Conservation (phyloP, 2,329 filamentous ascomycete genomes). For the Ceratocystis variospora region DNA sequence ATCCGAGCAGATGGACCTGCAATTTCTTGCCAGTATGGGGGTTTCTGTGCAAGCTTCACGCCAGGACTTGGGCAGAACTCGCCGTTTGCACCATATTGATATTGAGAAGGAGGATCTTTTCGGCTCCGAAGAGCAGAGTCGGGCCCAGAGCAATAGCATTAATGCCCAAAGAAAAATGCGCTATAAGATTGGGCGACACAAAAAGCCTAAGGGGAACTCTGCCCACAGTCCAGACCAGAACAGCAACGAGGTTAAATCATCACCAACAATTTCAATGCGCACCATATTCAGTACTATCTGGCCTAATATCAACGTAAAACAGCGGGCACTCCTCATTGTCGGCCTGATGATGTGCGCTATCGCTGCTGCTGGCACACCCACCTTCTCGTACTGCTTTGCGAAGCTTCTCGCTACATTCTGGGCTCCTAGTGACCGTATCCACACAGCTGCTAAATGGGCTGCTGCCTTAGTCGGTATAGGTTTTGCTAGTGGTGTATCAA, state of each 20-base stretch:
- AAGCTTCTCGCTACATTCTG: conserved; percentile 60
- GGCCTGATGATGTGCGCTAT: conserved; percentile 49
- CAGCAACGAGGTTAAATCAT: background rate
- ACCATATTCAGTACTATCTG: conserved; percentile 54
- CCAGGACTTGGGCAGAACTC: background rate
- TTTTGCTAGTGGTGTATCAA: conserved; percentile 48
- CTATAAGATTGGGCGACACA: background rate
- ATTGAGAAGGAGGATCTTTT: background rate
- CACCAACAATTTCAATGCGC: conserved; percentile 6
- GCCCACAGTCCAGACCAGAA: background rate
- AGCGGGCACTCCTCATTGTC: conserved; percentile 41
- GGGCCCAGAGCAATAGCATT: too few relatives aligned
- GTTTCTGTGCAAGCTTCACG: conserved; percentile 27
- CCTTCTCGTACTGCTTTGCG: conserved; percentile 64
- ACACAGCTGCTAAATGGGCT: conserved; percentile 50
- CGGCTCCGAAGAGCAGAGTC: background rate
- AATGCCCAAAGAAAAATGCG: background rate
- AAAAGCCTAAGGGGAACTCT: background rate
- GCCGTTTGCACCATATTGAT: background rate
- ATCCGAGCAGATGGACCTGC: background rate
- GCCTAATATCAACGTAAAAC: conserved; percentile 42
- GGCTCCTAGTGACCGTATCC: conserved; percentile 34
- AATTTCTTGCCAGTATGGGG: conserved; percentile 9
- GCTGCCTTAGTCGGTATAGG: conserved; percentile 56
- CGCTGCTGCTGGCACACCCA: conserved; percentile 53